These are phyloP conservation scores for Trifolium dubium DNA, from an alignment of 306 rosid genomes.

Conservation along the genomic window DNA sequence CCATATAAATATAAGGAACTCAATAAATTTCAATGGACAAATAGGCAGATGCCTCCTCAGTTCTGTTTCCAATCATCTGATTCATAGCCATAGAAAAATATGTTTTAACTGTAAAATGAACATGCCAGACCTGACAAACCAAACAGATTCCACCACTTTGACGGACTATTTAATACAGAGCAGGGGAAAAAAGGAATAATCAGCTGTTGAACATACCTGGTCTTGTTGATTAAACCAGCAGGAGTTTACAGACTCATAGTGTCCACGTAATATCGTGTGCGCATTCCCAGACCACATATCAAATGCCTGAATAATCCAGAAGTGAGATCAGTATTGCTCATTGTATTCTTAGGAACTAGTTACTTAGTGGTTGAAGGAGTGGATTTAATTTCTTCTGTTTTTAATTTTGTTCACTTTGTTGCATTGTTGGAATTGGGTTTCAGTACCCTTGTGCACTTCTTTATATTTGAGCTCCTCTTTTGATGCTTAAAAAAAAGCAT, in stretches of 20 bases:
- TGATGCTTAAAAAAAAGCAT: conserved; percentile 24
- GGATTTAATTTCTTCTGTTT: not conserved
- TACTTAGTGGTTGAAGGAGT: not conserved
- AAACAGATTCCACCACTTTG: conserved; percentile 31
- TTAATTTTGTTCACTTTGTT: not conserved
- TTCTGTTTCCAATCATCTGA: conserved; percentile 36
- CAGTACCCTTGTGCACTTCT: not conserved
- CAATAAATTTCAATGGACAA: conserved; percentile 10
- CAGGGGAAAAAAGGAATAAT: conserved; percentile 17
- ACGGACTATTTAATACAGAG: conserved; percentile 26
- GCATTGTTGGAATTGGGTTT: not conserved
- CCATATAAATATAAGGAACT: conserved; percentile 7
- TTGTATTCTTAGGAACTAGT: conserved; percentile 14
- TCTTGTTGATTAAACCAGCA: conserved; percentile 82
- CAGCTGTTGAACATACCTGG: conserved; percentile 62
- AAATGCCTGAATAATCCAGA: conserved; percentile 66
- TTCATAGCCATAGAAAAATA: conserved; percentile 6
- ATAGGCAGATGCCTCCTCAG: conserved; percentile 1
- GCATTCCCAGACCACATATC: conserved; percentile 89
- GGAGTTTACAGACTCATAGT: conserved; percentile 82
- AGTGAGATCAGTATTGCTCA: conserved; percentile 33
- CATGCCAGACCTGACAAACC: not conserved
- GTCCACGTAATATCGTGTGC: conserved; percentile 68
- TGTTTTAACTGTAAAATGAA: conserved; percentile 27
- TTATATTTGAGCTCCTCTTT: not conserved